Evolutionary conservation across 192 early-diverging fungal genomes (phyloP), one percentile per base, ranked within the genome.

Genomic region (Jimgerdemannia flammicorona): DNA sequence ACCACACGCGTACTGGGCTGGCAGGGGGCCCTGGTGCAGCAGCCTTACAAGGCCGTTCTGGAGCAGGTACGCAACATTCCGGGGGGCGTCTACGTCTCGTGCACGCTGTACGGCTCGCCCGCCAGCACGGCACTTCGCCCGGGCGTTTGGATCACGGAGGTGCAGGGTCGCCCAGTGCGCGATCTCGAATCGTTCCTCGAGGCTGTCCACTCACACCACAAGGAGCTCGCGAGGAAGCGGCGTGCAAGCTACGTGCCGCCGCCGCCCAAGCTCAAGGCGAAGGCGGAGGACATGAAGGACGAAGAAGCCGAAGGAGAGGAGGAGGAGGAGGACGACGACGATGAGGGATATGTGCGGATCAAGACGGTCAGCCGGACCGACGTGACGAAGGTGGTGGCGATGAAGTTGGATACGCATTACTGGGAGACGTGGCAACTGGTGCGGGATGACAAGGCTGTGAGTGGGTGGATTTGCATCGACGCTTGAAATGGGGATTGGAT

Each of bases 11-110:
- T 95, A 0, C 80, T 98, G 44, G 83, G 89, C 18, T 98, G 96
- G 96, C 91, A 92, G 40, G 96, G 96, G 11, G 94, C 92, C 0
- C 75, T 91, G 20, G 87, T 95, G 68, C 92, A 95, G 75, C 86
- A 82, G 44, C 90, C 93, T 42, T 88, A 92, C 79, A 90, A 88
- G 74, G 88, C 92, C 4, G 85, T 92, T 18, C 77, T 90, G 64
- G 89, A 90, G 79, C 91, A 92, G 77, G 86, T 91, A 4, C 80
- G 85, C n/a, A 84, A 85, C 49, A 84, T 89, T 3, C 91, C 91
- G 18, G 83, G 82, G 1, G 87, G 90, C 40, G 90, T 93, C 63
- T 92, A 91, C 81, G 86, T 88, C 67, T 84, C 89, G 3, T 81
- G 77, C 76, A 88, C 87, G 18, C 74, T 83, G 9, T 83, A 85